phyloP scores from a whole-genome alignment of 2,329 filamentous ascomycete species.

The Eurotiales sp. region DNA sequence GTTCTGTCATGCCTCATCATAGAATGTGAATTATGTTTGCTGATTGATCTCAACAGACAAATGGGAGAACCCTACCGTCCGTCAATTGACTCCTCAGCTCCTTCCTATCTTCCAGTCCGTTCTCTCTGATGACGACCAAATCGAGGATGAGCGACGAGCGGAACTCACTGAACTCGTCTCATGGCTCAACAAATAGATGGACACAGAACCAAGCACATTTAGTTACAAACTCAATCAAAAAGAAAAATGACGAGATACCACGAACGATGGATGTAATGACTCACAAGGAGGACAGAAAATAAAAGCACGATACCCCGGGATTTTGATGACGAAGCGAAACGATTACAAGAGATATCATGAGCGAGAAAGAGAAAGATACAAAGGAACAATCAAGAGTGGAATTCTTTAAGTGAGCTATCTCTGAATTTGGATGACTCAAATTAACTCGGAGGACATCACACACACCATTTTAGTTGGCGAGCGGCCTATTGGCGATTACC shows the following conservation, averaged over 20 bases:
- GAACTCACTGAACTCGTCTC: conserved; percentile 47
- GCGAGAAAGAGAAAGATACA: not conserved
- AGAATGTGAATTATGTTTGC: not conserved
- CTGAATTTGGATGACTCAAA: conserved; percentile 15
- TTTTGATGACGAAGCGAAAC: conserved; percentile 15
- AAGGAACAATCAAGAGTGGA: not conserved
- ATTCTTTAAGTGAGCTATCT: not conserved
- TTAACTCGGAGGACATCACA: conserved; percentile 12
- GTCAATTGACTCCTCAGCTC: conserved; percentile 43
- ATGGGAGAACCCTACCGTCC: conserved; percentile 44
- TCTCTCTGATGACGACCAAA: conserved; percentile 42
- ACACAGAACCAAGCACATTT: not conserved
- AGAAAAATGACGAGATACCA: conserved; percentile 9
- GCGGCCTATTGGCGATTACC: not conserved
- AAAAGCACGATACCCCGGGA: conserved; percentile 13
- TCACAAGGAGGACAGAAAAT: conserved; percentile 1
- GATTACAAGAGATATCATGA: conserved; percentile 8
- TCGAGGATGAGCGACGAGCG: conserved; percentile 46
- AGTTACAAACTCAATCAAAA: not conserved
- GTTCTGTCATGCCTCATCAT: conserved; percentile 29
- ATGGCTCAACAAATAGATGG: conserved; percentile 39
- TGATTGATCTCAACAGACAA: conserved; percentile 30
- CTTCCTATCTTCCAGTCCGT: conserved; percentile 48
- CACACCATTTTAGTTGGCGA: conserved; percentile 5
- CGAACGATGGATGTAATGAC: conserved; percentile 13